phyloP scores from a whole-genome alignment of 257 asterid genomes.

The Solanum neorickii region DNA sequence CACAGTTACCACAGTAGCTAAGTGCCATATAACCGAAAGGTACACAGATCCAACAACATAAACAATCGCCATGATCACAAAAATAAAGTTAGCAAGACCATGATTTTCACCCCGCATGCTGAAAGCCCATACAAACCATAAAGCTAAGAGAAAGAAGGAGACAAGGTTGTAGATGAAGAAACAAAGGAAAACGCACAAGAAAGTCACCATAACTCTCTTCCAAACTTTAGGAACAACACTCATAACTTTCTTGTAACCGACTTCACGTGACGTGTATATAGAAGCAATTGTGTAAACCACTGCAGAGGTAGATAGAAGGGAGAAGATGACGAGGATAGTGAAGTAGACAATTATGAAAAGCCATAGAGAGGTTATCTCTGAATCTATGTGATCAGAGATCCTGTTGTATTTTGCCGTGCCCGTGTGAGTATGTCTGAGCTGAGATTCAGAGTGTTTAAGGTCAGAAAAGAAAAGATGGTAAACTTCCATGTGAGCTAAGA shows the following conservation, averaged over 20 bases:
- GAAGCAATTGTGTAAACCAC: conserved; percentile 53
- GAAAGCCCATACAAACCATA: not conserved
- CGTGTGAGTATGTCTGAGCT: not conserved
- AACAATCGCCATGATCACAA: conserved; percentile 6
- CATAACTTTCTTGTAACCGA: conserved; percentile 31
- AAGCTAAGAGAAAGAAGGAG: not conserved
- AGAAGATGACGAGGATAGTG: conserved; percentile 26
- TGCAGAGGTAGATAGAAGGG: conserved; percentile 58
- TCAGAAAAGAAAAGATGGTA: conserved; percentile 16
- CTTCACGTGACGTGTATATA: conserved; percentile 30
- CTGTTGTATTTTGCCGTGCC: conserved; percentile 4
- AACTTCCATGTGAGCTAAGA: conserved; percentile 34
- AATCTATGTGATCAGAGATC: conserved; percentile 18
- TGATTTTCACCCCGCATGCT: not conserved
- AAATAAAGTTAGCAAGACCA: not conserved
- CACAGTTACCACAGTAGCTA: conserved; percentile 55
- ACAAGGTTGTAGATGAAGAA: conserved; percentile 21
- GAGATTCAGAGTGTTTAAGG: conserved; percentile 12
- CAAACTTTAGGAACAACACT: conserved; percentile 57
- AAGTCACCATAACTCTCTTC: conserved; percentile 49
- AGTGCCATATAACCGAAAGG: conserved; percentile 42
- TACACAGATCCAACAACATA: conserved; percentile 31
- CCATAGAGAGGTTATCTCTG: conserved; percentile 18
- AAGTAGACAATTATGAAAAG: conserved; percentile 23
- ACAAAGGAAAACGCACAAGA: conserved; percentile 22